Percentiles rank a stretch among this genome's conserved stretches.
phyloP scores from a whole-genome alignment of 2,329 filamentous ascomycete species.

The Aspergillus phoenicis region DNA sequence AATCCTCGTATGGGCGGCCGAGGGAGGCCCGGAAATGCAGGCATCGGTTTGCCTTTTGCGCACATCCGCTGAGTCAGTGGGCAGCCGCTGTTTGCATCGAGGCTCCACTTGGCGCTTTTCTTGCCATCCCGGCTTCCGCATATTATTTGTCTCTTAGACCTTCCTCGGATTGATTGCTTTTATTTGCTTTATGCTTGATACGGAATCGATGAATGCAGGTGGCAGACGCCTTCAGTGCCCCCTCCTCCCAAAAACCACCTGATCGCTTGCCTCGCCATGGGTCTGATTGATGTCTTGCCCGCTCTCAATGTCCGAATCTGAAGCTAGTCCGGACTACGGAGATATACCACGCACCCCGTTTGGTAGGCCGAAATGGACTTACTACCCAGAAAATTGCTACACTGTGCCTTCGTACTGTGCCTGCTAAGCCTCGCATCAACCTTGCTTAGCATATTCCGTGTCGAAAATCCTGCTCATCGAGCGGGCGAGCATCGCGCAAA shows the following conservation, averaged over 20 bases:
- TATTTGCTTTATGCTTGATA: neutral
- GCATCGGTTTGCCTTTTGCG: constrained; percentile 3
- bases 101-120: neutral
- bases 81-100: constrained; percentile 2
- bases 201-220: neutral
- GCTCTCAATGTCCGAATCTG: neutral
- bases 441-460: neutral
- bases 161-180: neutral
- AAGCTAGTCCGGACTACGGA: neutral
- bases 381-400: neutral
- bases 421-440: neutral
- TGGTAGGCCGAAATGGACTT: neutral
- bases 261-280: neutral
- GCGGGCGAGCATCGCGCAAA: neutral
- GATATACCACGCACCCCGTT: neutral
- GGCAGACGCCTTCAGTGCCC: neutral
- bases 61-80: constrained; percentile 3
- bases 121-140: neutral
- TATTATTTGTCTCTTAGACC: neutral
- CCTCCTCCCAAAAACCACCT: neutral
- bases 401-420: neutral
- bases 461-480: neutral
- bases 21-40: neutral
- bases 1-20: neutral
- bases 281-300: neutral